Base-by-base conservation (phyloP, 1,284 basidiomycete genomes). In the Fistulina hepatica region DNA sequence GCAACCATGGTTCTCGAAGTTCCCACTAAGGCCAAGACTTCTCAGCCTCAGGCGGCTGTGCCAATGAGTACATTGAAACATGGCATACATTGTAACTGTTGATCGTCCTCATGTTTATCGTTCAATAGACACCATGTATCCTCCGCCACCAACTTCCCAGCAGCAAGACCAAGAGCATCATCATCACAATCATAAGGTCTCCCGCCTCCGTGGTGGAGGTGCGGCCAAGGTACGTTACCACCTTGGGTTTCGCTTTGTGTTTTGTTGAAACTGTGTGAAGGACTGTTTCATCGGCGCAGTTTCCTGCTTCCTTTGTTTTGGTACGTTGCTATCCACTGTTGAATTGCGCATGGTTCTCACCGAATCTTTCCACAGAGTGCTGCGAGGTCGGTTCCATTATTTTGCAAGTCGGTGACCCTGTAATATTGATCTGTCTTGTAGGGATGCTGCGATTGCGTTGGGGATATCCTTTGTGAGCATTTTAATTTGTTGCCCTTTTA, bases 271-370 rank as follows among this genome's bases (percentile, higher is more conserved):
- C 6, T n/a, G 19, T 15, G 37, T 41, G 17, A 48, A 72, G 74
- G 73, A 78, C 52, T 79, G 74, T 53, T 70, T 76, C 60, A 43
- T 80, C 13, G 72, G 67, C 21, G 8, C 63, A 26, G n/a, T 77
- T 21, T 73, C 65, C 37, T 76, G 73, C 51, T 79, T 77, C 64
- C 40, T 80, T 15, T 79, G 76, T 57, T 79, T 70, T 52, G 76
- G 71, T 73, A 44, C 48, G 69, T 64, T 40, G 33, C 6, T 34
- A 13, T 16, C 15, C 39, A 10, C 2, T 2, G 34, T 13, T 8
- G 30, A 7, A 33, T 6, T 27, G 25, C 28, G 16, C 31, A 11
- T 15, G 22, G 5, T 32, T 27, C 26, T 34, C 6, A 17, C 26
- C 22, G 12, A 21, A 11, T 16, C 15, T 30, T 33, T 27, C 25